These are phyloP conservation scores for Tetrapisispora arboricola DNA, from an alignment of 805 yeast species.

Conservation along the genomic window DNA sequence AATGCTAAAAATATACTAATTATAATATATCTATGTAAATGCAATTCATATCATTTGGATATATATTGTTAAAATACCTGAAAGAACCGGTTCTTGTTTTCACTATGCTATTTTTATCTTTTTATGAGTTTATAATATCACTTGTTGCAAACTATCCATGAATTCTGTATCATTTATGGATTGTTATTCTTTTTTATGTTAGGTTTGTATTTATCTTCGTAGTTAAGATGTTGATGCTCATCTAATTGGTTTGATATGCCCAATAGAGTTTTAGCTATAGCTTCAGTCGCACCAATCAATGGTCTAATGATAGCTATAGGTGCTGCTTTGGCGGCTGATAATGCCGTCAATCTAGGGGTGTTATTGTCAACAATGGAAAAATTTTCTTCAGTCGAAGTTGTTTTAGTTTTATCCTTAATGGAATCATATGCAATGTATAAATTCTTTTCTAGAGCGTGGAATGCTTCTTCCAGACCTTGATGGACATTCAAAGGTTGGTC, in stretches of 20 bases:
- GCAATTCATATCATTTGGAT: too few species aligned
- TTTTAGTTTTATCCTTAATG: constrained; percentile 29
- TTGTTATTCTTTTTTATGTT: not conserved
- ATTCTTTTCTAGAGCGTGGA: constrained; percentile 58
- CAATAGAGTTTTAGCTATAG: constrained; percentile 67
- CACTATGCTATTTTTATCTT: too few species aligned
- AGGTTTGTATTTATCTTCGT: constrained; percentile 56
- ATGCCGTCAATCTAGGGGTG: constrained; percentile 55
- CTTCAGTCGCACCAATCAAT: constrained; percentile 87
- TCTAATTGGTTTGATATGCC: constrained; percentile 79
- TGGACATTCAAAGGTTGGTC: constrained; percentile 66
- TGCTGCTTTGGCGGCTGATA: constrained; percentile 60
- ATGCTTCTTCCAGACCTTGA: constrained; percentile 71
- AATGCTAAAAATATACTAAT: too few species aligned
- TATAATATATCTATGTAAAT: too few species aligned
- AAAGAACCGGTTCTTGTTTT: too few species aligned
- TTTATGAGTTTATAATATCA: too few species aligned
- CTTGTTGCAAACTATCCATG: too few species aligned
- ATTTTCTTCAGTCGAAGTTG: not conserved
- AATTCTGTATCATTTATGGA: too few species aligned
- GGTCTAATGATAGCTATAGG: constrained; percentile 79
- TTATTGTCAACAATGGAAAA: constrained; percentile 22
- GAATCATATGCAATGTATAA: constrained; percentile 56
- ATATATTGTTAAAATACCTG: too few species aligned
- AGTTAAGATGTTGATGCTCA: constrained; percentile 46